Percentiles rank a stretch among this genome's conserved stretches.
These are phyloP conservation scores for Schizochytrium sp. DNA, from an alignment of 108 stramenopile genomes.

Conservation along the genomic window DNA sequence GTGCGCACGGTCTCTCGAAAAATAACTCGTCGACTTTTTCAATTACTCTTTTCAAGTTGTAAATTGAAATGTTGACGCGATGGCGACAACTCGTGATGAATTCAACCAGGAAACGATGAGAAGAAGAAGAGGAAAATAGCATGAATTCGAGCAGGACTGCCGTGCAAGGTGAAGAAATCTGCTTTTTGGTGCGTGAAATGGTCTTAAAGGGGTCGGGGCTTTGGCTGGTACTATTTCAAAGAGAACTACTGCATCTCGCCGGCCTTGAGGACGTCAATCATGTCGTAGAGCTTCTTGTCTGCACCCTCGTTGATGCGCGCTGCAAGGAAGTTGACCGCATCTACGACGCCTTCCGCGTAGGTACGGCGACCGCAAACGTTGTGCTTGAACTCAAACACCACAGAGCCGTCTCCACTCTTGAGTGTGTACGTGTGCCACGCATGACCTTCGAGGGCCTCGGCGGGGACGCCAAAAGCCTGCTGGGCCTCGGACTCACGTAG, in stretches of 20 bases:
- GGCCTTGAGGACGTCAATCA: conserved; percentile 43
- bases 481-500: conserved; percentile 69
- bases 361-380: conserved; percentile 90
- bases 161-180: too few relatives aligned
- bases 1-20: too few relatives aligned
- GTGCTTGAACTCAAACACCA: conserved; percentile 87
- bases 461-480: conserved; percentile 82
- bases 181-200: too few relatives aligned
- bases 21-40: too few relatives aligned
- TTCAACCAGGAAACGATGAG: too few relatives aligned
- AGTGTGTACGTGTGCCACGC: conserved; percentile 95
- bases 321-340: conserved; percentile 87
- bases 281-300: conserved; percentile 39
- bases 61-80: too few relatives aligned
- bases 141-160: too few relatives aligned
- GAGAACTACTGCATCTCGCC: conserved; percentile 33
- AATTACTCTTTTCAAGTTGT: too few relatives aligned
- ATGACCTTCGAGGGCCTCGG: conserved; percentile 77
- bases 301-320: conserved; percentile 47
- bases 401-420: conserved; percentile 76
- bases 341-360: conserved; percentile 96
- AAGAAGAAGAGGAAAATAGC: too few relatives aligned
- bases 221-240: too few relatives aligned
- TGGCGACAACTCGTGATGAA: too few relatives aligned
- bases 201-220: too few relatives aligned